Evolutionary conservation across 495 filamentous ascomycete genomes (phyloP).

Genomic region (Penicillium chermesinum): DNA sequence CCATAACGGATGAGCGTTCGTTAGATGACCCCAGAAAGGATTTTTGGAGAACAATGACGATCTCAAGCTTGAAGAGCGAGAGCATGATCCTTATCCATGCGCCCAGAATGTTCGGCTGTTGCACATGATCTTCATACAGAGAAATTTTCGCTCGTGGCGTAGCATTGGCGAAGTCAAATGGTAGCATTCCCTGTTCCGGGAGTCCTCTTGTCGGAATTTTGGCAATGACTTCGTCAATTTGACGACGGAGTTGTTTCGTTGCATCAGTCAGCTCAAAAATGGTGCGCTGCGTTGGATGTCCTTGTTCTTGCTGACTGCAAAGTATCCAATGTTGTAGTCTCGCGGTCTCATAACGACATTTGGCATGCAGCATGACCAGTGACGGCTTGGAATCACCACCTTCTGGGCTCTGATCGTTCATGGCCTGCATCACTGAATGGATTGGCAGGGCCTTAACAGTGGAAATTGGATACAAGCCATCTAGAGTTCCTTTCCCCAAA

Average conservation of each 20-base stretch:
- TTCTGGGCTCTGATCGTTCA: neutral
- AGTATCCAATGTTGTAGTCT: slow-evolving; percentile 2
- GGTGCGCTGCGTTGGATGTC: neutral
- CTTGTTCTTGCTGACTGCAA: neutral
- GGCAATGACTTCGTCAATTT: slow-evolving; percentile 1
- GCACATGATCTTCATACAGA: slow-evolving; percentile 1
- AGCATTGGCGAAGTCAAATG: neutral
- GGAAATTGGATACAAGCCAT: neutral
- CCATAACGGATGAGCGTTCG: too few relatives aligned
- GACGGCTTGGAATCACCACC: neutral
- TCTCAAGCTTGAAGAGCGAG: neutral
- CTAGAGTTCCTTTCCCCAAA: slow-evolving; percentile 2
- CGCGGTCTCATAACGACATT: slow-evolving; percentile 7
- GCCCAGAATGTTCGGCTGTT: neutral
- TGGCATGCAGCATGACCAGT: slow-evolving; percentile 1
- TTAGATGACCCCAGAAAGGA: neutral
- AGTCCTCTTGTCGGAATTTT: slow-evolving; percentile 1
- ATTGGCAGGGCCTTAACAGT: too few relatives aligned
- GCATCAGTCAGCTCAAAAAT: neutral
- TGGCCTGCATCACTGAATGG: too few relatives aligned
- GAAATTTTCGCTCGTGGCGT: neutral
- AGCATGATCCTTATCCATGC: slow-evolving; percentile 2
- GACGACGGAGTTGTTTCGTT: neutral
- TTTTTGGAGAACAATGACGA: slow-evolving; percentile 3
- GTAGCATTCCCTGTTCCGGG: slow-evolving; percentile 2